These are phyloP conservation scores for Cladosporium sp. DNA, from an alignment of 2,329 filamentous ascomycete species.

Conservation along the genomic window DNA sequence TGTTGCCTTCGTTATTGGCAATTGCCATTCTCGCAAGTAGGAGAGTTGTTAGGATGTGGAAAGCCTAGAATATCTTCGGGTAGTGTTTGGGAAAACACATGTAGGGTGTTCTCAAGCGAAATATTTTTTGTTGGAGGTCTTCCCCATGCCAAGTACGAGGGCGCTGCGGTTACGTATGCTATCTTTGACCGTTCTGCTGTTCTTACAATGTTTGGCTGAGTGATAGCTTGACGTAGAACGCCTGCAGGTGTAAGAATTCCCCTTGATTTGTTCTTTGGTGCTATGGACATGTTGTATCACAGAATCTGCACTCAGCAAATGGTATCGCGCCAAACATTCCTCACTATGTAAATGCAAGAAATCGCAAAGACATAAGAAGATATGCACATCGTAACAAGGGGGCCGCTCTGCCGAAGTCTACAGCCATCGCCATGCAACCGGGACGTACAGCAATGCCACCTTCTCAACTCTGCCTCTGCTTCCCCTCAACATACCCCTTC, in stretches of 20 bases:
- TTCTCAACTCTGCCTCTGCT: too few species aligned
- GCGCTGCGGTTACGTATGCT: not conserved
- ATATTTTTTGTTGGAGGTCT: not conserved
- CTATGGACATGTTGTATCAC: too few species aligned
- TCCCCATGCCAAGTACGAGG: not conserved
- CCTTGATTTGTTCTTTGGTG: too few species aligned
- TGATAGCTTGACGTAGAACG: too few species aligned
- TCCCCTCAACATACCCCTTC: slow-evolving; percentile 44
- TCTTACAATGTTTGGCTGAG: too few species aligned
- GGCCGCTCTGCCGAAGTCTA: not conserved
- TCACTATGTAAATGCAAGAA: too few species aligned
- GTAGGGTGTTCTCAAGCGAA: not conserved
- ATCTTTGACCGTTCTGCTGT: not conserved
- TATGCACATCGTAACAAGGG: not conserved
- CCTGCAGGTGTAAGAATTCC: too few species aligned
- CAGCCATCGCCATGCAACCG: too few species aligned
- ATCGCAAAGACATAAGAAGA: not conserved
- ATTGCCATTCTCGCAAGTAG: not conserved
- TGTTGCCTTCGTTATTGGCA: not conserved
- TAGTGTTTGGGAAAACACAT: not conserved
- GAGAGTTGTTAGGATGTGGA: not conserved
- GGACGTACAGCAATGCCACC: too few species aligned
- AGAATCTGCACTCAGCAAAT: too few species aligned
- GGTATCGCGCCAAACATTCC: too few species aligned
- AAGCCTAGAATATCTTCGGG: not conserved